phyloP scores from a whole-genome alignment of 441 rosid species.

The Erodium trifolium region DNA sequence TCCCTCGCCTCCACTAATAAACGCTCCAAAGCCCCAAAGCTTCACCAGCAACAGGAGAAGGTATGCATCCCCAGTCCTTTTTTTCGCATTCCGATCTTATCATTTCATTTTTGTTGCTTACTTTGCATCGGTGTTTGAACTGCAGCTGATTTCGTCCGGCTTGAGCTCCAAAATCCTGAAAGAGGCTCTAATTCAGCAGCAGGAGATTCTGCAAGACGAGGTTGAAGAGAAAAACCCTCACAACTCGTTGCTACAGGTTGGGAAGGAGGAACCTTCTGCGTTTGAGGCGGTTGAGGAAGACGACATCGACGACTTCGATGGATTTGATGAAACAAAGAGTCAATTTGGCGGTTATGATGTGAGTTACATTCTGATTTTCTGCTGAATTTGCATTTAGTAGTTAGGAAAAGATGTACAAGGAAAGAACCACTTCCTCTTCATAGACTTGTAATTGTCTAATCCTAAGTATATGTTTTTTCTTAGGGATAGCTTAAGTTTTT shows the following conservation, averaged over 20 bases:
- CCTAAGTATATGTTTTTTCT: not conserved
- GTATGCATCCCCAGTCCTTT: conserved; percentile 11
- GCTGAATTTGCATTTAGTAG: not conserved
- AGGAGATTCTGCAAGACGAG: conserved; percentile 57
- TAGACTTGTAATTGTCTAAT: not conserved
- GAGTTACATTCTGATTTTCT: conserved; percentile 5
- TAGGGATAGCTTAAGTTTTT: not conserved
- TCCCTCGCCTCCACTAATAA: conserved; percentile 38
- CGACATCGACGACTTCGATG: conserved; percentile 55
- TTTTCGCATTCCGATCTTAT: not conserved
- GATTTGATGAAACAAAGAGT: conserved; percentile 53
- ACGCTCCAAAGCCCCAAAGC: conserved; percentile 53
- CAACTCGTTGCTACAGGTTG: conserved; percentile 29
- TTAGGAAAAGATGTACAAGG: too few species aligned
- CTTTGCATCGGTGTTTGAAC: not conserved
- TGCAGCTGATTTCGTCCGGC: conserved; percentile 56
- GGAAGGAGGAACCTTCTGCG: conserved; percentile 21
- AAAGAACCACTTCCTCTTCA: not conserved
- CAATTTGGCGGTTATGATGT: conserved; percentile 49
- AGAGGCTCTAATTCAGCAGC: conserved; percentile 72
- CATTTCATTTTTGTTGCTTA: not conserved
- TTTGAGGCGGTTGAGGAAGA: conserved; percentile 24
- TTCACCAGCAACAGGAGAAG: conserved; percentile 50
- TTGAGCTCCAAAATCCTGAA: conserved; percentile 78
- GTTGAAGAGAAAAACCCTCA: conserved; percentile 30